Evolutionary conservation across 2,329 filamentous ascomycete species (phyloP).

Genomic region (Sordariomycetes sp.): DNA sequence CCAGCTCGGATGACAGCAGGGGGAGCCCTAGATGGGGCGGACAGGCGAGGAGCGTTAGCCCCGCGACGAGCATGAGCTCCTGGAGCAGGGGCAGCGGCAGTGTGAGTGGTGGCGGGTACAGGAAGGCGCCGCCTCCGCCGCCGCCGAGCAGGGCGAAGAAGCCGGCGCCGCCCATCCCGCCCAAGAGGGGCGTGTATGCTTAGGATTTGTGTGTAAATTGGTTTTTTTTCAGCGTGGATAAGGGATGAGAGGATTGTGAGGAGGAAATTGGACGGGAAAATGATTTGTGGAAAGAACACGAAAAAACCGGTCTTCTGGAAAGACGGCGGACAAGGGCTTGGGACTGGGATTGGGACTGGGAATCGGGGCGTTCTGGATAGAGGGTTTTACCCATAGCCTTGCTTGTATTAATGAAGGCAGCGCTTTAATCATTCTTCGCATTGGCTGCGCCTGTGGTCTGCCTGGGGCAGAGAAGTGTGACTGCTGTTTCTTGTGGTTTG

Average conservation of each 20-base stretch:
- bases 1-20: conserved; percentile 37
- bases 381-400: not conserved
- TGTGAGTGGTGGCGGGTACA: conserved; percentile 21
- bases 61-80: conserved; percentile 33
- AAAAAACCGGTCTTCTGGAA: not conserved
- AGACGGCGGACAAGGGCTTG: not conserved
- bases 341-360: not conserved
- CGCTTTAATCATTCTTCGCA: too few species aligned
- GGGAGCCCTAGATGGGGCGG: conserved; percentile 37
- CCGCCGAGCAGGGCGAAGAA: conserved; percentile 37
- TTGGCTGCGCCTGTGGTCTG: too few species aligned
- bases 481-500: too few species aligned
- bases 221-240: not conserved
- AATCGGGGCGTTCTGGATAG: not conserved
- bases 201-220: not conserved
- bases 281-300: not conserved
- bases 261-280: not conserved
- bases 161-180: conserved; percentile 21
- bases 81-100: conserved; percentile 26
- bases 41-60: conserved; percentile 34
- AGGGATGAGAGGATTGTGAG: not conserved
- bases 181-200: conserved; percentile 1
- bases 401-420: too few species aligned
- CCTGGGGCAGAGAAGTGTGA: too few species aligned
- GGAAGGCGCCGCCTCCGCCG: conserved; percentile 45